phyloP scores from a whole-genome alignment of 176 grass and related monocot species.

The Eremochloa ophiuroides region DNA sequence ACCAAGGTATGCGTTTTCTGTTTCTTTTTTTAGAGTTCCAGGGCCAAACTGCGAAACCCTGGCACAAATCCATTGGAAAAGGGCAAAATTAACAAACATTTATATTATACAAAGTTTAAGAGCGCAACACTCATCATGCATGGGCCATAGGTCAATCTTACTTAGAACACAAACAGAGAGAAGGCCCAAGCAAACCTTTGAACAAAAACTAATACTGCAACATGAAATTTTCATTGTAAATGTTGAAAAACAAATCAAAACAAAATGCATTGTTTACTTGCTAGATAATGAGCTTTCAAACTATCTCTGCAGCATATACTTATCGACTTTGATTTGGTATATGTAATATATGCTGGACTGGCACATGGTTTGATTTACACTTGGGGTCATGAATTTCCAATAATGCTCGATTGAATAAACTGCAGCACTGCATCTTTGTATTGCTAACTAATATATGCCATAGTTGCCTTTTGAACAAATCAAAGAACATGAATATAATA shows the following conservation, averaged over 20 bases:
- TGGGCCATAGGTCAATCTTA: too few relatives aligned
- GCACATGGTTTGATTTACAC: not conserved
- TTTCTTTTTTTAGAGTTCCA: not conserved
- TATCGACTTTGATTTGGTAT: not conserved
- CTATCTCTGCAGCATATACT: not conserved
- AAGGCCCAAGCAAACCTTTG: too few relatives aligned
- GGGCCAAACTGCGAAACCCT: not conserved
- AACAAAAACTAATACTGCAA: not conserved
- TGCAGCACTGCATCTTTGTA: not conserved
- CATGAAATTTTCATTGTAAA: not conserved
- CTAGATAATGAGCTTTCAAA: not conserved
- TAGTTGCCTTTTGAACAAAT: not conserved
- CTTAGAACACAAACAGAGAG: too few relatives aligned
- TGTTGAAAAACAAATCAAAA: not conserved
- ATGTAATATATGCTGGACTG: not conserved
- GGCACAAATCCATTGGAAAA: not conserved
- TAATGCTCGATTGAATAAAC: not conserved
- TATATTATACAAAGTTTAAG: not conserved
- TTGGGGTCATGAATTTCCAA: not conserved
- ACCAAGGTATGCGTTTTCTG: constrained; percentile 53
- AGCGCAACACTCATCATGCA: not conserved
- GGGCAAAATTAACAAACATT: not conserved
- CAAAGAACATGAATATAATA: not conserved
- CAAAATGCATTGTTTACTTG: not conserved
- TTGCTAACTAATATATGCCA: not conserved